Conservation (phyloP, 2,329 filamentous ascomycete genomes). For the Diaporthe vaccinii region DNA sequence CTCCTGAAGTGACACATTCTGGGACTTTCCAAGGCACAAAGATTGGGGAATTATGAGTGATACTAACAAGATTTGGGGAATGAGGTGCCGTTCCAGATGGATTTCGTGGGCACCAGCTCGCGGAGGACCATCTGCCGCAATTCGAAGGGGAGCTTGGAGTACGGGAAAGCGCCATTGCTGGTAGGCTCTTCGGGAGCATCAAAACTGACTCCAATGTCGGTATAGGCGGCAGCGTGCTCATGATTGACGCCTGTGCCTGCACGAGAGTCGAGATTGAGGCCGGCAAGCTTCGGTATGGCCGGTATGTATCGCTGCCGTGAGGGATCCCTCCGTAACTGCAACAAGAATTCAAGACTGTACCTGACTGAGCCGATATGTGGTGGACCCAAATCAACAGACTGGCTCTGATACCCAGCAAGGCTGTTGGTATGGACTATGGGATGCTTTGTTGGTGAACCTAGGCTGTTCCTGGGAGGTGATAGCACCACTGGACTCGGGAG, state of each 20-base stretch:
- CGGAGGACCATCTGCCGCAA: constrained; percentile 5
- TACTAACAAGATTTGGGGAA: neutral
- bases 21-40: too few relatives aligned
- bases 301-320: neutral
- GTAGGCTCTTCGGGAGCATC: neutral
- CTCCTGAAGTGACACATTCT: too few relatives aligned
- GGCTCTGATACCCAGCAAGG: neutral
- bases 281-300: neutral
- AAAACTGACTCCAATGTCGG: too few relatives aligned
- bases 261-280: neutral
- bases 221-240: too few relatives aligned
- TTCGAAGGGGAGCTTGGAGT: neutral
- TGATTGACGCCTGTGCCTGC: neutral
- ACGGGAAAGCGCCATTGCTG: neutral
- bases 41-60: too few relatives aligned
- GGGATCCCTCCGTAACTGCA: neutral
- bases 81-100: constrained; percentile 11
- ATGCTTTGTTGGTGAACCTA: neutral
- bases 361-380: neutral
- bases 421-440: neutral
- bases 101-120: neutral
- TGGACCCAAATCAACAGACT: neutral
- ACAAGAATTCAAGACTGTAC: neutral
- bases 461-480: neutral
- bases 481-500: neutral